phyloP scores from a whole-genome alignment of 1,139 yeast genomes.

The Arxiozyma slooffiae region DNA sequence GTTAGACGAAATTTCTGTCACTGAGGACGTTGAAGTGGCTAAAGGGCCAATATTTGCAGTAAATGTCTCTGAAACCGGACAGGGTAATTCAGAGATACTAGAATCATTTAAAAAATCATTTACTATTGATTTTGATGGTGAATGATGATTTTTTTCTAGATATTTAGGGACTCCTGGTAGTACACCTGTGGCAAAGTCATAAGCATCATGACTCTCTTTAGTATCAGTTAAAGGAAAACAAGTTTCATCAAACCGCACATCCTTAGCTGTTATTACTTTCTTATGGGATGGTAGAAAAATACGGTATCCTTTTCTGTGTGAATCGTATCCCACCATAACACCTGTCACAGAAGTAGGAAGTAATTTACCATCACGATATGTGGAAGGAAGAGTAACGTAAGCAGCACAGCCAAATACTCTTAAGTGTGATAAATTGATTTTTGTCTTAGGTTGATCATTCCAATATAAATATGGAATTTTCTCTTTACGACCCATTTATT shows the following conservation, averaged over 20 bases:
- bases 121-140: too few species aligned
- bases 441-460: too few species aligned
- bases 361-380: slow-evolving; percentile 8
- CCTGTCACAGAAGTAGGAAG: slow-evolving; percentile 2
- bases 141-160: too few species aligned
- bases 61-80: too few species aligned
- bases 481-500: slow-evolving; percentile 1
- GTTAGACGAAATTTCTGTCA: too few species aligned
- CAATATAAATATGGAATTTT: too few species aligned
- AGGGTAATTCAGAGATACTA: too few species aligned
- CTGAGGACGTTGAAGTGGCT: too few species aligned
- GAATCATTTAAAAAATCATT: too few species aligned
- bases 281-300: slow-evolving; percentile 2
- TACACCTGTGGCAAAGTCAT: slow-evolving; percentile 7
- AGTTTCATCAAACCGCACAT: slow-evolving; percentile 8
- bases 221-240: slow-evolving; percentile 4
- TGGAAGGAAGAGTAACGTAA: slow-evolving; percentile 4
- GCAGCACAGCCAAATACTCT: slow-evolving; percentile 8
- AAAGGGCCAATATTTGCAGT: too few species aligned
- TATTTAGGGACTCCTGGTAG: too few species aligned
- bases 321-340: slow-evolving; percentile 6
- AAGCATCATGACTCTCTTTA: not conserved
- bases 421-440: slow-evolving; percentile 1
- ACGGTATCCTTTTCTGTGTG: slow-evolving; percentile 4
- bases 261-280: slow-evolving; percentile 2